Conservation (phyloP, 2,329 filamentous ascomycete species). For the Fusarium sp. region DNA sequence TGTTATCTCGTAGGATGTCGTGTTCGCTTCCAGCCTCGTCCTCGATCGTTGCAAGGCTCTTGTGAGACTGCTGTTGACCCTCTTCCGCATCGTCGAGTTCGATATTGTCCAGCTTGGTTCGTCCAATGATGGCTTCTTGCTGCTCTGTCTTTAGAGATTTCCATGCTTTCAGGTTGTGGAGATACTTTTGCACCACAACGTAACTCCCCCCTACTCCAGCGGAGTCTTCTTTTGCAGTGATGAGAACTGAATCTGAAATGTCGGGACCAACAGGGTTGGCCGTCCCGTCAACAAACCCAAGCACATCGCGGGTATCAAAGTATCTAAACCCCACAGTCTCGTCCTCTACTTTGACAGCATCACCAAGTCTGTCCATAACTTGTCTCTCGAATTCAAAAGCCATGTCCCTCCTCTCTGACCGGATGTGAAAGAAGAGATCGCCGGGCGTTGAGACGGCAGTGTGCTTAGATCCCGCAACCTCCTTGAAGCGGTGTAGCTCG, state of each 20-base stretch:
- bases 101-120: slow-evolving; percentile 67
- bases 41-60: slow-evolving; percentile 64
- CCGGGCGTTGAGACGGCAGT: slow-evolving; percentile 66
- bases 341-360: slow-evolving; percentile 60
- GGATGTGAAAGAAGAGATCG: slow-evolving; percentile 68
- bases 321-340: slow-evolving; percentile 68
- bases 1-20: slow-evolving; percentile 67
- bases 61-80: slow-evolving; percentile 64
- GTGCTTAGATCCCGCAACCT: slow-evolving; percentile 59
- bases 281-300: slow-evolving; percentile 70
- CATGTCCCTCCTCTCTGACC: slow-evolving; percentile 65
- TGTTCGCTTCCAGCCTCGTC: slow-evolving; percentile 62
- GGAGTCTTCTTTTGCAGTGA: slow-evolving; percentile 56
- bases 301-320: slow-evolving; percentile 67
- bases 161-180: slow-evolving; percentile 64
- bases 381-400: slow-evolving; percentile 70
- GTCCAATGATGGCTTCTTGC: slow-evolving; percentile 67
- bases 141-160: slow-evolving; percentile 57
- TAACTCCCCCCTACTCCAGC: slow-evolving; percentile 62
- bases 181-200: slow-evolving; percentile 68
- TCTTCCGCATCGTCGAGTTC: slow-evolving; percentile 63
- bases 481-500: slow-evolving; percentile 63
- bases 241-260: slow-evolving; percentile 56
- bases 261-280: slow-evolving; percentile 64
- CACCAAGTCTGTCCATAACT: slow-evolving; percentile 60